phyloP scores from a whole-genome alignment of 805 yeast genomes.

The Metschnikowia kunwiensis region DNA sequence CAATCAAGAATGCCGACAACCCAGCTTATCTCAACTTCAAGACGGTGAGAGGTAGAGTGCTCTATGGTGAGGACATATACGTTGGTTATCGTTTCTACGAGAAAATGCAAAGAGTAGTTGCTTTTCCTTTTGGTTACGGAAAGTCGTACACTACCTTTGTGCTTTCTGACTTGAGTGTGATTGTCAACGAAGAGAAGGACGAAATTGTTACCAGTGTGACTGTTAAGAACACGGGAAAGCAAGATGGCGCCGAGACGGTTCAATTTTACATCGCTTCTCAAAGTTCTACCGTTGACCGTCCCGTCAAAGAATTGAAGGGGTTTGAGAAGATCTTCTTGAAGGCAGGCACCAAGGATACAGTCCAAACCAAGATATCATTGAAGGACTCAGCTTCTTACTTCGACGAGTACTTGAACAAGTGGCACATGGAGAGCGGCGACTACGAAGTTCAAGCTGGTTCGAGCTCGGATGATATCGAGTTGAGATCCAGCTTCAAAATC shows the following conservation, averaged over 20 bases:
- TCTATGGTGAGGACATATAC: constrained; percentile 65
- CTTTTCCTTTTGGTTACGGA: constrained; percentile 63
- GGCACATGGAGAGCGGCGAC: constrained; percentile 52
- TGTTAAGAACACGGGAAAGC: constrained; percentile 47
- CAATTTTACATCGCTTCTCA: constrained; percentile 49
- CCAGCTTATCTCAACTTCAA: constrained; percentile 54
- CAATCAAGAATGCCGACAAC: constrained; percentile 48
- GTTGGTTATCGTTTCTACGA: constrained; percentile 65
- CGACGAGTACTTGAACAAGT: constrained; percentile 45
- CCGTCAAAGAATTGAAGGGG: constrained; percentile 58
- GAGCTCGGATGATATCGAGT: constrained; percentile 28
- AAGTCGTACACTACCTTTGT: constrained; percentile 56
- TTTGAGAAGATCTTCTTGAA: constrained; percentile 48
- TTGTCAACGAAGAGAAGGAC: constrained; percentile 22
- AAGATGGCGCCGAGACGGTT: constrained; percentile 52
- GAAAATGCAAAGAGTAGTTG: constrained; percentile 43
- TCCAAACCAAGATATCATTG: constrained; percentile 36
- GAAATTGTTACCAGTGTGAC: constrained; percentile 32
- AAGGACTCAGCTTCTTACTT: constrained; percentile 55
- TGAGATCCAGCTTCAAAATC: constrained; percentile 8
- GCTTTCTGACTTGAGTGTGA: constrained; percentile 35
- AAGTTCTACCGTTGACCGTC: constrained; percentile 44
- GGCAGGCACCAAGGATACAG: constrained; percentile 43
- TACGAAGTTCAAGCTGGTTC: constrained; percentile 50
- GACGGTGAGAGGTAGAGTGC: constrained; percentile 49